Base-by-base conservation (phyloP, 2,329 filamentous ascomycete genomes). In the Monosporascus cannonballus region DNA sequence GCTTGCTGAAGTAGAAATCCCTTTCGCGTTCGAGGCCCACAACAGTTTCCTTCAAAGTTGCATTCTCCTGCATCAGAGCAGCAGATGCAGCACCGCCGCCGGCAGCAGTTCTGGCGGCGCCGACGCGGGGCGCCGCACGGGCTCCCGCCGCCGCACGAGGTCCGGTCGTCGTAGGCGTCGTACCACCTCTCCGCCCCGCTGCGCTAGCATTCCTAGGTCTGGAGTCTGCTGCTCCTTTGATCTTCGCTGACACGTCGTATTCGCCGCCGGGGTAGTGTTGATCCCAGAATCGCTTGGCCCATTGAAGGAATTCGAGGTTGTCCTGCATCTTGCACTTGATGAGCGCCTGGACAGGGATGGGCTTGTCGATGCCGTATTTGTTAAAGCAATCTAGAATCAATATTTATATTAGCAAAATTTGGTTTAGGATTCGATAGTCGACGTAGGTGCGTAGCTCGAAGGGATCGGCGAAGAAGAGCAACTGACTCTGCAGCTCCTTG, bases 301-400 rank as follows among this genome's bases (percentile, higher is more conserved):
- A 99, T 76, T 99, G 94, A 56, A 99, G 79, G 71, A 99, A 99
- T 69, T 97, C 94, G 64, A 99, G 88, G 77, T 99, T 99, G 73
- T 99, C 94, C 80, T 99, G 94, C 93, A 99, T 99, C 79, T 96
- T 96, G 80, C 94, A 99, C 74, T 97, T 99, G 65, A 94, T 84
- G 55, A 99, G 85, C 54, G 81, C 78, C 71, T 96, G 85, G 69
- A 97, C 90, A 54, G 90, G 90, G 63, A 99, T 86, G 27, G 88
- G 87, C 70, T 91, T 91, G 65, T 97, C 92, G 76, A 99, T 81
- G 59, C 85, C 78, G 74, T 97, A 92, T 72, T 88, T 89, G 57
- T 85, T 79, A 69, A 97, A 97, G 59, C 57, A 46, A 20, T 20
- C 45, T 51, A 48, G 51, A 48, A 47, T 52, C 38, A 48, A 50